Evolutionary conservation across 2,329 filamentous ascomycete species (phyloP), one percentile per base, ranked within the genome.

Genomic region (Paecilomyces niveus): DNA sequence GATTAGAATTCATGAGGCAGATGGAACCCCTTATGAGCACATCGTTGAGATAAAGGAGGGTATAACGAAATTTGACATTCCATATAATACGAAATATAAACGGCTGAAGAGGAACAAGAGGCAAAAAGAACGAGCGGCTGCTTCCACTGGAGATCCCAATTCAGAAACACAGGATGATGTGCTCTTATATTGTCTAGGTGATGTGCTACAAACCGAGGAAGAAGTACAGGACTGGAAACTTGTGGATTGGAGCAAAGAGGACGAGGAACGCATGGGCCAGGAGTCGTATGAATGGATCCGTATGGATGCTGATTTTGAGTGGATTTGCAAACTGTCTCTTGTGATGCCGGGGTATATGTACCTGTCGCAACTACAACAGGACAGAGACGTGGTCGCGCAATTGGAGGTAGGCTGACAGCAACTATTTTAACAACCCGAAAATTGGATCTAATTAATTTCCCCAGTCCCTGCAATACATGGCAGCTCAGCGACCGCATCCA

Each of bases 21-120:
- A 99, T 69, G 94, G 94, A 9, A 97, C 94, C 0, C 94, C 94
- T 2, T 99, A 99, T 69, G 94, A 99, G 71, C 94, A 99, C 70
- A 97, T 97, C 62, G 88, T 97, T 32, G 91, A 97, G 67, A 96
- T 99, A 70, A 92, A 92, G 60, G 92, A 97, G 65, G 87, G 88
- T 29, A 84, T 85, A 13, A 90, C 89, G 2, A 90, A 89, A 70
- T 89, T 97, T 60, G 92, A 97, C 62, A 97, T 99, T 61, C 92
- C 93, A 0, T 99, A 99, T 76, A 97, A 97, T 68, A 99, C 94
- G 0, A 99, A 99, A 72, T 99, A 99, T 78, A 99, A 97, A 78
- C 87, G 95, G 8, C 81, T 99, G 2, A 99, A 99, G 79, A 83
- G 92, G 53, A 97, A 89, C 59, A 85, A 89, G 52, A 82, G 89